Base-by-base conservation (phyloP, 1,284 basidiomycete species). In the Puccinia hordei region DNA sequence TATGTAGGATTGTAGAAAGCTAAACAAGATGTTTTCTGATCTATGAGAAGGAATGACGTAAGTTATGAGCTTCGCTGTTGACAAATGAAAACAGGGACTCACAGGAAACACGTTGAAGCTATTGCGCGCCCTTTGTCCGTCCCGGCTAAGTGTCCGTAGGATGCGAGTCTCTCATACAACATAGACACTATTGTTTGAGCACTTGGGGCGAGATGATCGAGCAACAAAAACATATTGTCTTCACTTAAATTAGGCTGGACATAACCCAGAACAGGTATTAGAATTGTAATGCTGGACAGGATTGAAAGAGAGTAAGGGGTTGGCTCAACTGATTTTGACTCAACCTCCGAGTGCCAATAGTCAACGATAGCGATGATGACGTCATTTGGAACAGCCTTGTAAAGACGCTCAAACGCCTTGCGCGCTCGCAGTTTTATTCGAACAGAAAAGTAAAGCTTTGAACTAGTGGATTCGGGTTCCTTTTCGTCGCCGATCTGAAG, bases 1-100 rank as follows among this genome's bases (percentile, higher is more conserved):
- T n/a, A 97, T 86, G 84, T 98, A 98, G 80, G 91, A 90, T 83
- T 98, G 94, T 49, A 98, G 88, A 86, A 98, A 98, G 53, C 88
- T 89, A 87, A 94, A 94, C 27, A 94, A 84, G 12, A 88, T 88
- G 15, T 86, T 85, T 82, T 93, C 92, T 30, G 89, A 88, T 78
- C 92, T 93, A 41, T 46, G 49, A 27, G 15, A 49, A 46, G 41
- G 24, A 46, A 68, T 27, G 1, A 22, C 15, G 81, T 24, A 75
- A 81, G 12, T 33, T 35, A 57, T 65, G 9, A 81, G 46, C 22
- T 82, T 35, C 55, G 22, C n/a, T 51, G 77, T 5, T 82, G 19
- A 19, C n/a, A n/a, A 27, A 41, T n/a, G 46, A 51, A 27, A 74
- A 72, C 30, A 19, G 30, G 59, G 17, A 19, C 73, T 81, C 24